Conservation (phyloP, 2,329 filamentous ascomycete genomes). For the Aspergillus brasiliensis region DNA sequence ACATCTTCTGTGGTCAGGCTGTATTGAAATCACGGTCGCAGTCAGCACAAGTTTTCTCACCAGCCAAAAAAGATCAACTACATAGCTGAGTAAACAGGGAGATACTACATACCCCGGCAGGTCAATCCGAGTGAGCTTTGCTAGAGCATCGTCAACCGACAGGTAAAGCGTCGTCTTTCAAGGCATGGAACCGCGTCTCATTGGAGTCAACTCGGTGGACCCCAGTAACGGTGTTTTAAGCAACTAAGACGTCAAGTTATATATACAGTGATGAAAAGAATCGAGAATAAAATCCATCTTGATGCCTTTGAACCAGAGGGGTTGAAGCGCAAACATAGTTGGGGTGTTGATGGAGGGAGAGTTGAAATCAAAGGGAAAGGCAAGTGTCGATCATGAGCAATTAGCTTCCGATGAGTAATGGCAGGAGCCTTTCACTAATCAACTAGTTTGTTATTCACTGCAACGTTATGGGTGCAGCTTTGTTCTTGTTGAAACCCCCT, state of each 20-base stretch:
- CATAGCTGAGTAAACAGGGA: neutral
- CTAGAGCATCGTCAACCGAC: neutral
- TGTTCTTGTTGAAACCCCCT: too few relatives aligned
- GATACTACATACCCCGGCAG: neutral
- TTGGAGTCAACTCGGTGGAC: neutral
- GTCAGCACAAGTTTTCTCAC: neutral
- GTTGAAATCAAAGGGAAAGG: too few relatives aligned
- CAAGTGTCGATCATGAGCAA: too few relatives aligned
- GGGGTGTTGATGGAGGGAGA: too few relatives aligned
- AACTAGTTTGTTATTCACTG: too few relatives aligned
- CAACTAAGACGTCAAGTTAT: neutral
- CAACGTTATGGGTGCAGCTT: too few relatives aligned
- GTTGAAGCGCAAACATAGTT: neutral
- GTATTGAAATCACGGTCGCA: neutral
- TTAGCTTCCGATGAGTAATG: too few relatives aligned
- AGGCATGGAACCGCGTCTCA: neutral
- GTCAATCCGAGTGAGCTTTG: slow-evolving; percentile 8
- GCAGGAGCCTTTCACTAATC: too few relatives aligned
- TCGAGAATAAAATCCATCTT: neutral
- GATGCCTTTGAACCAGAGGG: neutral
- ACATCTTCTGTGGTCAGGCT: neutral
- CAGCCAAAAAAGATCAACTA: neutral
- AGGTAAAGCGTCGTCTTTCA: neutral
- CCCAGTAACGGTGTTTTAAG: neutral
- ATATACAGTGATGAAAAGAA: neutral